Base-by-base conservation (phyloP, 345 rosid species). In the Eucalyptus grandis region DNA sequence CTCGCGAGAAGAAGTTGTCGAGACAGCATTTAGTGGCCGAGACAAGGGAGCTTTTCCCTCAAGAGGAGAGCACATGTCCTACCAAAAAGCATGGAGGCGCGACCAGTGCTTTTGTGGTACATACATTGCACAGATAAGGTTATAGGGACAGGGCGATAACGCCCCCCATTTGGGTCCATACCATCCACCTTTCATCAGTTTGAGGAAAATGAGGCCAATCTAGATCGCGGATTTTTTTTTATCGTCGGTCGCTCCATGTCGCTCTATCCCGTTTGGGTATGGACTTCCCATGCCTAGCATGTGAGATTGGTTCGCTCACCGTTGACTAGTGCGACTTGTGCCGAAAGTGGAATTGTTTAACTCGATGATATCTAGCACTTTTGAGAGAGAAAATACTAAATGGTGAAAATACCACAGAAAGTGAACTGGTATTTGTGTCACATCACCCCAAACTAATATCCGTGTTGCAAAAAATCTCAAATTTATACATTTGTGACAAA, bases 401-500 rank as follows among this genome's bases (percentile, higher is more conserved):
- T 6, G 81, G 24, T 69, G 81, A 34, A 69, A 69, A 34, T 17
- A 0, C 44, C 26, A 37, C 7, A 1, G 6, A 67, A 72, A 62
- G 3, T 5, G 8, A 65, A 65, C 0, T 15, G 77, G 6, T 15
- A 65, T 9, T 16, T 5, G 21, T 14, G 21, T 2, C 6, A 0
- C 40, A 1, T 65, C 5, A n/a, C 1, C 22, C 11, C 21, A 15
- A 65, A n/a, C 1, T 65, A 15, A n/a, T 65, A 8, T 65, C 5
- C 2, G 6, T 7, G 2, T 65, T 0, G 6, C 11, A 65, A n/a
- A 65, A 65, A n/a, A n/a, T 7, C 0, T 0, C 0, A 8, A 65
- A n/a, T 65, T 65, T 4, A 4, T 65, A 65, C 0, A 14, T 34
- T 65, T 5, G 3, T 2, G 4, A 19, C 14, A 69, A 31, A 34